Base-by-base conservation (phyloP, 2,329 filamentous ascomycete species). In the Herpomyces periplanetae region DNA sequence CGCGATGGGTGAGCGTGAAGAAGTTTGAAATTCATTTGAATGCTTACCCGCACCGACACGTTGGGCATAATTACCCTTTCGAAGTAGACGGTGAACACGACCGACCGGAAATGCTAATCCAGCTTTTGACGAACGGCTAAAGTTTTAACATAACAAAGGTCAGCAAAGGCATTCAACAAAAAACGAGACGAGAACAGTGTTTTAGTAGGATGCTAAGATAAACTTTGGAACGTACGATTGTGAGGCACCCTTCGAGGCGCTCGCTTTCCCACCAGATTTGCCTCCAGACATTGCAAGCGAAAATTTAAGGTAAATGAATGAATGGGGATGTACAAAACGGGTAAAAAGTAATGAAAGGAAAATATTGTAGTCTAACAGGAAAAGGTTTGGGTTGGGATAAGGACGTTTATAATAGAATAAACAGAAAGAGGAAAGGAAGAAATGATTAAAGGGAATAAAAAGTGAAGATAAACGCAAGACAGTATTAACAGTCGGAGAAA, bases 241-340 rank as follows among this genome's bases (percentile, higher is more conserved):
- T 39, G 80, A 66, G 55, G 65, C 85, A 34, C 37, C 39, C 69
- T 96, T 96, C 52, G 65, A 63, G 51, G 73, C 71, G 51, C 65
- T 75, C 53, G 75, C 73, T 64, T 91, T 91, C 61, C 80, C 80
- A 48, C 80, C 80, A 51, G 75, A 88, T 52, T 96, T 96, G 48
- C 80, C 75, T 58, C 75, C 75, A 69, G 80, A 85, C 80, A 96
- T 96, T 65, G 68, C 88, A 62, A 55, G 40, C 29, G 42, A 36
- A 34, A 36, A 41, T 36, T 31, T 25, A 30, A 37, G 34, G 31
- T 27, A 25, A 27, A 26, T 26, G 36, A 34, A 30, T 31, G 32
- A 32, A 27, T 36, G 32, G 30, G 27, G 32, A 33, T 31, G 27
- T 29, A 27, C 32, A 32, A 28, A 27, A 27, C 23, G 21, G 20